These are phyloP conservation scores for Geotrichum reessii DNA, from an alignment of 1,139 yeast genomes.

Conservation along the genomic window DNA sequence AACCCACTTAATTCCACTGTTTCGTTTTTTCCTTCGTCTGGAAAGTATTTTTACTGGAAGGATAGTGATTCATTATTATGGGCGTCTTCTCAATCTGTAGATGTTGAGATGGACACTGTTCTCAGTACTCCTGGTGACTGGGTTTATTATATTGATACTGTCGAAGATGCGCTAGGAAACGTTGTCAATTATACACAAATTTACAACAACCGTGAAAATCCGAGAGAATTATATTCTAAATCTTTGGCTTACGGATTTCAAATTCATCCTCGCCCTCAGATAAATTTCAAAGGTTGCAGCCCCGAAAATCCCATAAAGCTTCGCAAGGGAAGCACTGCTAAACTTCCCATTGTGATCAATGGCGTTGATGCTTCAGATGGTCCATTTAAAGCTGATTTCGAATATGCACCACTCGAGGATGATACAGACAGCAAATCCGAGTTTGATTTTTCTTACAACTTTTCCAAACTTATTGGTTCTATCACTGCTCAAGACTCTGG, in stretches of 20 bases:
- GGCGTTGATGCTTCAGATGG: constrained; percentile 29
- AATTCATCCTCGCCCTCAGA: constrained; percentile 59
- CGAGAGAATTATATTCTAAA: constrained; percentile 23
- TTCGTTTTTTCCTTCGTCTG: constrained; percentile 15
- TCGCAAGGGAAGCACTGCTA: constrained; percentile 29
- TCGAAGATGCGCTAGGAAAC: constrained; percentile 75
- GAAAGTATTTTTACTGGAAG: constrained; percentile 26
- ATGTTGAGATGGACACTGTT: constrained; percentile 47
- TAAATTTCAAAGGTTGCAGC: constrained; percentile 37
- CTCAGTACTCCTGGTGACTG: constrained; percentile 52
- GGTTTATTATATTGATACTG: constrained; percentile 58
- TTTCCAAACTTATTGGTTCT: constrained; percentile 29
- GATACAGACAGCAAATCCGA: constrained; percentile 11
- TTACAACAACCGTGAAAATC: constrained; percentile 32
- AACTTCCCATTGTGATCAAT: constrained; percentile 25
- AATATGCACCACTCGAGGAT: constrained; percentile 24
- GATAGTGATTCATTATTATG: constrained; percentile 45
- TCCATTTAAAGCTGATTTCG: constrained; percentile 32
- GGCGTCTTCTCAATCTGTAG: constrained; percentile 48
- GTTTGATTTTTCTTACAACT: constrained; percentile 25
- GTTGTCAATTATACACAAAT: constrained; percentile 46
- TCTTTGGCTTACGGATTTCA: constrained; percentile 45
- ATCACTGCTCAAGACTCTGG: constrained; percentile 56
- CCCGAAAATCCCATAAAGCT: constrained; percentile 34
- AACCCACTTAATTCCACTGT: constrained; percentile 37